phyloP scores from a whole-genome alignment of 768 basidiomycete species.

The Naganishia onofrii region DNA sequence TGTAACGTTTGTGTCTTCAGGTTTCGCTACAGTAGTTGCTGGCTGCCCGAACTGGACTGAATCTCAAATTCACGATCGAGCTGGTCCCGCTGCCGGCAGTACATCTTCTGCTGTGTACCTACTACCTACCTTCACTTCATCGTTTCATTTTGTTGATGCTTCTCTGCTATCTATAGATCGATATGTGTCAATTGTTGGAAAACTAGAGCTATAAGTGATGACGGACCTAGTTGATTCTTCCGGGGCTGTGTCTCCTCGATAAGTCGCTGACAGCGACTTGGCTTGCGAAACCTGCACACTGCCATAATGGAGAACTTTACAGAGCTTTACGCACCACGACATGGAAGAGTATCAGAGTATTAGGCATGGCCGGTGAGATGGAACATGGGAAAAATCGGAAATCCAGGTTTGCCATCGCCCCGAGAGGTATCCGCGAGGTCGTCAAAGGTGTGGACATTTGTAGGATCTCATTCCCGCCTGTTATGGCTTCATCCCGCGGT shows the following conservation, averaged over 20 bases:
- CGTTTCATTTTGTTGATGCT: too few species aligned
- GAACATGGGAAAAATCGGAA: not conserved
- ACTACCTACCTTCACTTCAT: not conserved
- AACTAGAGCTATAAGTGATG: not conserved
- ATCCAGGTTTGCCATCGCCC: not conserved
- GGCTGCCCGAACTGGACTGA: not conserved
- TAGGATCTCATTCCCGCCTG: too few species aligned
- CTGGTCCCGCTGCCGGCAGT: not conserved
- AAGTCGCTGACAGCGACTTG: not conserved
- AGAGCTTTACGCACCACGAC: too few species aligned
- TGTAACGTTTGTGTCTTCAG: not conserved
- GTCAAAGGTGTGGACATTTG: too few species aligned
- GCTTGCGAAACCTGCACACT: too few species aligned
- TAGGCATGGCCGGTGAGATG: too few species aligned
- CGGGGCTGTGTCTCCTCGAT: not conserved
- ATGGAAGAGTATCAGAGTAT: too few species aligned
- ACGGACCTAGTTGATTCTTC: not conserved
- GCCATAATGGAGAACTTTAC: too few species aligned
- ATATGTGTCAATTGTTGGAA: not conserved
- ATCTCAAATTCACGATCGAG: constrained; percentile 2
- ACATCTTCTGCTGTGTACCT: not conserved
- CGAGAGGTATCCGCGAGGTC: too few species aligned
- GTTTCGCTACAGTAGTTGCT: too few species aligned
- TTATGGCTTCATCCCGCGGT: too few species aligned
- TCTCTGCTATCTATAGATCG: constrained; percentile 4